Percentiles rank a stretch among this genome's conserved stretches.
Conservation (phyloP, 805 yeast species). For the Starmerella floricola region DNA sequence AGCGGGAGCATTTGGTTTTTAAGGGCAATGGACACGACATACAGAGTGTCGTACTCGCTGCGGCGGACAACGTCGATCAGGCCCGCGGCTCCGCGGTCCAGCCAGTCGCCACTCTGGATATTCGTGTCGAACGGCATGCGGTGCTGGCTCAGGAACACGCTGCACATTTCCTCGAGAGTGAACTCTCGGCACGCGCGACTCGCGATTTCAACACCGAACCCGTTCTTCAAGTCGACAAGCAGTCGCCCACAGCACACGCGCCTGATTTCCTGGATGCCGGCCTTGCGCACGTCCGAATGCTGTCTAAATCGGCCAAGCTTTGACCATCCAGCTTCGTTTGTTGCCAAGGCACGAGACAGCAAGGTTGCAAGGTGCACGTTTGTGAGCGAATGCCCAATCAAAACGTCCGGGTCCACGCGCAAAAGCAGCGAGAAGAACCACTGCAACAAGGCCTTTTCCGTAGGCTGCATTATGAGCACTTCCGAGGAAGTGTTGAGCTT, state of each 20-base stretch:
- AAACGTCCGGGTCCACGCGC: slow-evolving; percentile 80
- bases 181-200: slow-evolving; percentile 76
- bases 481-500: slow-evolving; percentile 19
- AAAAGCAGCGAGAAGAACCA: slow-evolving; percentile 63
- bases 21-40: slow-evolving; percentile 68
- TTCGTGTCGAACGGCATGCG: slow-evolving; percentile 49
- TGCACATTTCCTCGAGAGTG: slow-evolving; percentile 87
- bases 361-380: slow-evolving; percentile 65
- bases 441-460: slow-evolving; percentile 61
- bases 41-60: slow-evolving; percentile 50
- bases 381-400: slow-evolving; percentile 79
- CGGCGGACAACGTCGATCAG: slow-evolving; percentile 61
- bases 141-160: slow-evolving; percentile 55
- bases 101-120: slow-evolving; percentile 41
- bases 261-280: slow-evolving; percentile 37
- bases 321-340: slow-evolving; percentile 51
- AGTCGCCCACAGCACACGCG: slow-evolving; percentile 77
- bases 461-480: slow-evolving; percentile 44
- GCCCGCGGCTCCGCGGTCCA: slow-evolving; percentile 49
- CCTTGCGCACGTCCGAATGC: slow-evolving; percentile 9
- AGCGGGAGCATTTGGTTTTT: slow-evolving; percentile 74
- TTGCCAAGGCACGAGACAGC: slow-evolving; percentile 66
- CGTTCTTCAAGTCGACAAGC: slow-evolving; percentile 85
- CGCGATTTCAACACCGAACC: slow-evolving; percentile 86
- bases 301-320: slow-evolving; percentile 52